A percentile compares a stretch with the other conserved stretches of the same genome.
These are phyloP conservation scores for Cercospora canescens DNA, from an alignment of 2,329 filamentous ascomycete species.

Conservation along the genomic window DNA sequence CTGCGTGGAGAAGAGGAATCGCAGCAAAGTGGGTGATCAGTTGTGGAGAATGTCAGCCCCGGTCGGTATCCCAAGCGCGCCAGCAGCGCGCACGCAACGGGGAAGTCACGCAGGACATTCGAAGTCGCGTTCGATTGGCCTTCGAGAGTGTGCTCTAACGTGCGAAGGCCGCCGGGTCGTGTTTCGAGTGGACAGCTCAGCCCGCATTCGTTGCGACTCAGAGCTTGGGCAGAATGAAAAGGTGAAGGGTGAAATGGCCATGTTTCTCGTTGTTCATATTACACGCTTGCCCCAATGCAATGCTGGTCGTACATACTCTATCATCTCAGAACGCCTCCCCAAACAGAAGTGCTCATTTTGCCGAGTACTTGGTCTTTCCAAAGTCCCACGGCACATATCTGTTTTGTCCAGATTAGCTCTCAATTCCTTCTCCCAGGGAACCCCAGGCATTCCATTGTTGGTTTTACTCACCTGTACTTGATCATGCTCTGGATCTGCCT, in stretches of 20 bases:
- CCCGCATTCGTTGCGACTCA: neutral
- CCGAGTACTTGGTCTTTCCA: constrained; percentile 40
- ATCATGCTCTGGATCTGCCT: constrained; percentile 99
- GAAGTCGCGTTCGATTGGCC: too few relatives aligned
- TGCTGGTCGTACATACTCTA: constrained; percentile 17
- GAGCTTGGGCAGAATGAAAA: neutral
- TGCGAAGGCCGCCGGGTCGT: too few relatives aligned
- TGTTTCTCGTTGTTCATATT: constrained; percentile 7
- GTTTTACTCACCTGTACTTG: constrained; percentile 89
- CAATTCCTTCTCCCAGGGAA: neutral
- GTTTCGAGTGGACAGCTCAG: too few relatives aligned
- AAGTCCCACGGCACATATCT: constrained; percentile 43
- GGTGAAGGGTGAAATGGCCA: neutral
- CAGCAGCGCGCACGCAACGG: too few relatives aligned
- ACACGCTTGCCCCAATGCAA: constrained; percentile 11
- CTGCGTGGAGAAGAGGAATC: too few relatives aligned
- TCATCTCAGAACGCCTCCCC: neutral
- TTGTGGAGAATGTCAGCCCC: too few relatives aligned
- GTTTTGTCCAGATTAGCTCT: constrained; percentile 22
- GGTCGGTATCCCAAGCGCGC: too few relatives aligned
- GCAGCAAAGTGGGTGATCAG: too few relatives aligned
- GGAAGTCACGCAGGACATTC: neutral
- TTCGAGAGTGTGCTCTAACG: too few relatives aligned
- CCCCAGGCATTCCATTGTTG: neutral
- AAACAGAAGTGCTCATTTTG: constrained; percentile 26